Base-by-base conservation (phyloP, 2,329 filamentous ascomycete species). In the Meredithiella fracta region DNA sequence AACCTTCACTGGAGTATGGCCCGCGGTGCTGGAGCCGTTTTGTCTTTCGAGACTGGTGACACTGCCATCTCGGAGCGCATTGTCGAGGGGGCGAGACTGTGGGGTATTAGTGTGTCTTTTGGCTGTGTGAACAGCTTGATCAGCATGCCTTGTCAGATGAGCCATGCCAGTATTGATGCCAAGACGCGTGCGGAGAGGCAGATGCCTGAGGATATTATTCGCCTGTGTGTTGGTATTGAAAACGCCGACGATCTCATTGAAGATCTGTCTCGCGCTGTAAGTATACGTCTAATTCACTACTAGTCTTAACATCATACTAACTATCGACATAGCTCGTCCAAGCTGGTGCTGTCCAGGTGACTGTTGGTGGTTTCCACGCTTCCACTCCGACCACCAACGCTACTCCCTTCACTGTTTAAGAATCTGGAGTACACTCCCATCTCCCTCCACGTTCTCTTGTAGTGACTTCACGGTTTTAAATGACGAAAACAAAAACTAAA, bases 131-230 rank as follows among this genome's bases (percentile, higher is more conserved):
- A 98, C 73, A 94, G 87, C 67, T 73, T 98, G 67, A 98, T 98
- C 69, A 96, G 90, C 72, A 96, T 98, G 91, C 91, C 92, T 7
- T 98, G 92, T 72, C 89, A 91, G 65, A 98, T 98, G 94, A 97
- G 91, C 70, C 92, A 98, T 70, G 92, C 92, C 40, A 95, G 88
- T 66, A 98, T 98, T 65, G 92, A 97, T 66, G 86, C 89, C 58
- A 94, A 95, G 73, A 97, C 90, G 54, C 77, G 92, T 62, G 76
- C 80, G 63, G 89, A 94, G 71, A 79, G 90, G 61, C 83, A 91
- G 61, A 85, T 98, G 82, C 92, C 92, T 9, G 92, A 98, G 70
- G 92, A 98, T 67, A 85, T 98, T 59, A 97, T 98, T 64, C 79
- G 92, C 56, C 70, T 98, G 56, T 98, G 92, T 65, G 89, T 98